These are phyloP conservation scores for Erythrophleum ivorense DNA, from an alignment of 331 rosid species.

Conservation along the genomic window DNA sequence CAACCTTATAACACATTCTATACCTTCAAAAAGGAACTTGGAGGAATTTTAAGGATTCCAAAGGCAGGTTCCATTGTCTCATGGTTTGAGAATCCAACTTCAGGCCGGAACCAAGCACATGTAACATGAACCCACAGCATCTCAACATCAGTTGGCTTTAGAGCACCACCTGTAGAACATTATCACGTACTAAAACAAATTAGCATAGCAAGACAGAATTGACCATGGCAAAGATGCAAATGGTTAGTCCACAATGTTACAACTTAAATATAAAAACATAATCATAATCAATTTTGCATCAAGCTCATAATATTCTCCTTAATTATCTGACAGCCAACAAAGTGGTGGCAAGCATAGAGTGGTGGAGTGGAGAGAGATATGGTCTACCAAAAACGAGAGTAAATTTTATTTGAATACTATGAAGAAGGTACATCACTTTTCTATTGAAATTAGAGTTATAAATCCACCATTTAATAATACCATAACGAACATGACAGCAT, in stretches of 20 bases:
- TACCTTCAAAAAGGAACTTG: constrained; percentile 82
- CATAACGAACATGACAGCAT: constrained; percentile 20
- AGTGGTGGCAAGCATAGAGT: not conserved
- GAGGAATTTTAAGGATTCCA: constrained; percentile 88
- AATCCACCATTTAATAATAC: constrained; percentile 27
- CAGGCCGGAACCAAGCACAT: constrained; percentile 97
- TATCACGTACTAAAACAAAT: constrained; percentile 36
- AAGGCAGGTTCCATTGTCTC: constrained; percentile 95
- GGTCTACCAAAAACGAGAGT: constrained; percentile 33
- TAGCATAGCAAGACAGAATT: constrained; percentile 29
- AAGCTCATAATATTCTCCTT: constrained; percentile 28
- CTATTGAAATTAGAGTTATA: constrained; percentile 18
- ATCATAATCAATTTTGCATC: constrained; percentile 17
- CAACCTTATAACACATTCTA: not conserved
- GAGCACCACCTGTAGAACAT: constrained; percentile 84
- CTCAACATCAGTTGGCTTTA: constrained; percentile 96
- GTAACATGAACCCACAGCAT: constrained; percentile 91
- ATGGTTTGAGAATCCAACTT: constrained; percentile 77
- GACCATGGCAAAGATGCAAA: constrained; percentile 25
- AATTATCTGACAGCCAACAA: not conserved
- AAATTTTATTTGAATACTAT: not conserved
- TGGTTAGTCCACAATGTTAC: constrained; percentile 7
- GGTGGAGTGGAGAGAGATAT: not conserved
- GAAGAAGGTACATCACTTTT: constrained; percentile 7
- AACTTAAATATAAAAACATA: not conserved